Evolutionary conservation across 2,329 filamentous ascomycete genomes (phyloP).

Genomic region (Alternaria novae-zelandiae): DNA sequence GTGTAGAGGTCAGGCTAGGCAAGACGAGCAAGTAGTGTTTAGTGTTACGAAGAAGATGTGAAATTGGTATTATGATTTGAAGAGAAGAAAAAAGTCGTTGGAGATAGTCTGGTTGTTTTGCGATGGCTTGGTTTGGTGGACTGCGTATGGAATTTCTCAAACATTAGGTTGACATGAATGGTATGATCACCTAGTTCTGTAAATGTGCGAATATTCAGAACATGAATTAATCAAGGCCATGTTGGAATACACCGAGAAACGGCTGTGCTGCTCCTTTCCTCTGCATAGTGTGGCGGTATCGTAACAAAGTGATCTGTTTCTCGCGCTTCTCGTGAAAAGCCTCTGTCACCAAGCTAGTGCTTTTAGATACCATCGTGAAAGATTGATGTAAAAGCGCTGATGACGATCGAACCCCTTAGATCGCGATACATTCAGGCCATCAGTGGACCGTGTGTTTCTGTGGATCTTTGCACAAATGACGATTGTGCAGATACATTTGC

Average conservation of each 20-base stretch:
- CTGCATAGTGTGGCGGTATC: neutral
- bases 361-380: neutral
- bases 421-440: neutral
- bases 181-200: neutral
- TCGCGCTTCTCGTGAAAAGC: neutral
- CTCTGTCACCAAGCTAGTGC: neutral
- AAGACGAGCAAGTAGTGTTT: too few species aligned
- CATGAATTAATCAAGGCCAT: neutral
- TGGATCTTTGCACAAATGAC: neutral
- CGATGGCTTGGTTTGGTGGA: neutral
- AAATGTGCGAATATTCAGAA: neutral
- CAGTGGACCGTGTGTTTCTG: neutral
- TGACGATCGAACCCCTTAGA: neutral
- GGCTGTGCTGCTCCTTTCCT: neutral
- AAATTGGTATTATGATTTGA: too few species aligned
- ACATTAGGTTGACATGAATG: neutral
- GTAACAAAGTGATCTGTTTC: neutral
- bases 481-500: neutral
- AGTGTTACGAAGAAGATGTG: too few species aligned
- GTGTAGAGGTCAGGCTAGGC: too few species aligned
- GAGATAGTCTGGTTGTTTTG: neutral
- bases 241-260: fast-evolving
- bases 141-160: neutral
- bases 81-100: too few species aligned
- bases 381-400: neutral